Percentiles rank a stretch among this genome's conserved stretches.
Evolutionary conservation across 2,329 filamentous ascomycete genomes (phyloP).

Genomic region (Ascochyta clinopodiicola): DNA sequence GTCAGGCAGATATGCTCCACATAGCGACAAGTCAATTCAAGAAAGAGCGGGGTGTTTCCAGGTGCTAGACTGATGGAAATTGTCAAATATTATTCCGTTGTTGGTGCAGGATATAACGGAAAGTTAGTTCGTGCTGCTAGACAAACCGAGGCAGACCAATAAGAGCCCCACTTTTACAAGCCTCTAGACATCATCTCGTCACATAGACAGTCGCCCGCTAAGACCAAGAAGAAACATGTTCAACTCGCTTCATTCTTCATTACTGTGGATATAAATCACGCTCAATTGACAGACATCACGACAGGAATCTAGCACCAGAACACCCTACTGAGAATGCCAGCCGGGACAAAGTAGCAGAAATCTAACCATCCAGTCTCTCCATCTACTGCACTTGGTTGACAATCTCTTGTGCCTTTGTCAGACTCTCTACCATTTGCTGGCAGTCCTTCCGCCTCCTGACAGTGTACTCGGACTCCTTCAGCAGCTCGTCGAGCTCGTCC

Average conservation of each 20-base stretch:
- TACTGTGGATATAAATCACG: conserved; percentile 15
- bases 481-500: conserved; percentile 86
- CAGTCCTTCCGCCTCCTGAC: conserved; percentile 95
- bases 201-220: background rate
- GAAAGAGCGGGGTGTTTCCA: too few species aligned
- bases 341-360: conserved; percentile 20
- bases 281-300: conserved; percentile 19
- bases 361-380: conserved; percentile 15
- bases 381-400: conserved; percentile 72
- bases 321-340: conserved; percentile 31
- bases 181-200: background rate
- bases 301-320: conserved; percentile 26
- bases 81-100: too few species aligned
- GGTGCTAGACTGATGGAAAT: too few species aligned
- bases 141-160: conserved; percentile 8
- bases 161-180: conserved; percentile 7
- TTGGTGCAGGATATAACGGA: background rate
- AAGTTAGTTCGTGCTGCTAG: background rate
- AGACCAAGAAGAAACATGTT: background rate
- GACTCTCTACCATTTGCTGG: conserved; percentile 97
- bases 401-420: conserved; percentile 90
- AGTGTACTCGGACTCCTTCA: conserved; percentile 98
- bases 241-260: background rate
- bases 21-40: background rate
- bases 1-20: background rate